Base-by-base conservation (phyloP, 2,329 filamentous ascomycete species). In the Alternaria novae-zelandiae region DNA sequence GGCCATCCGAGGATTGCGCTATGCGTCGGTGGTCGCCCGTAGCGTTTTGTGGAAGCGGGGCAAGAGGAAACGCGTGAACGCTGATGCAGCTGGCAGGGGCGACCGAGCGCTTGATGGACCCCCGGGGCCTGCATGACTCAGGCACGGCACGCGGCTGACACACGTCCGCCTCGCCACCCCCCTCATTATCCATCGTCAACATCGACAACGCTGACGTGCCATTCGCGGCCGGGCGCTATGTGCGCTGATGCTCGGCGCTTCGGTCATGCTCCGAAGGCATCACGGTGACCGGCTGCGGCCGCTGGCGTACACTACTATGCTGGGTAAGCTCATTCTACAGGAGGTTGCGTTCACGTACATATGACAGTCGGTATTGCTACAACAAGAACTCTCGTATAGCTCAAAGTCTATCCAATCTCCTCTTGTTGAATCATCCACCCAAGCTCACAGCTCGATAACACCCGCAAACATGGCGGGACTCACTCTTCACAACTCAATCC, bases 401-500 rank as follows among this genome's bases (percentile, higher is more conserved):
- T 36, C 13, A 3, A 36, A 36, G 7, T n/a, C 32, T 36, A 36
- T 15, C 32, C 32, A 36, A 36, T n/a, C 32, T 0, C 32, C 13
- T 36, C 32, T 36, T 36, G 13, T 36, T 36, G 32, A 36, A 36
- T 36, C 32, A n/a, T 36, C 5, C 32, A 36, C 1, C 13, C 32
- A 36, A 36, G 3, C 6, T 9, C 32, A 15, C 0, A 36, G 32
- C 32, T 36, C 32, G 32, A 36, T n/a, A 4, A 15, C 13, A 36
- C 13, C 32, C 32, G 13, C 32, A n/a, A n/a, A 12, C 12, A 70
- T 70, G 65, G 53, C 63, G 15, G 67, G 66, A 59, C 25, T 66
- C 10, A 69, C 68, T 21, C 59, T 78, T n/a, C 51, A 57, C 51
- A 77, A 77, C 63, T 72, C 74, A 6, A 68, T 78, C 47, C 73